Evolutionary conservation across 1,284 basidiomycete species (phyloP).

Genomic region (Microbotryum saponariae): DNA sequence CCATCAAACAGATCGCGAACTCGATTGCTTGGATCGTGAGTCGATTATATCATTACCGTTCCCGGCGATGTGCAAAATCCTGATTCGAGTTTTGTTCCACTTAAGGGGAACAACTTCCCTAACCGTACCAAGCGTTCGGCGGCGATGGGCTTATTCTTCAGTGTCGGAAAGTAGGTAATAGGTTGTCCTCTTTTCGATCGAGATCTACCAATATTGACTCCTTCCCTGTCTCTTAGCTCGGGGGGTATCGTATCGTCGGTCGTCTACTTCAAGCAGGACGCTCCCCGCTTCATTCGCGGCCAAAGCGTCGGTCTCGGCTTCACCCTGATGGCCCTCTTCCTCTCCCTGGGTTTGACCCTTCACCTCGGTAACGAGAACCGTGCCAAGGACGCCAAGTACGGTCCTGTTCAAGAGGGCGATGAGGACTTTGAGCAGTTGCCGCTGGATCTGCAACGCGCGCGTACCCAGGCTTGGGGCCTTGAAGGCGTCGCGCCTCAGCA

Average conservation of each 20-base stretch:
- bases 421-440: conserved; percentile 33
- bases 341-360: conserved; percentile 39
- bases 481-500: conserved; percentile 42
- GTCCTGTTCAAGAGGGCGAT: conserved; percentile 33
- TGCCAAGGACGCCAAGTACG: conserved; percentile 41
- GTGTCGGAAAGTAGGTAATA: background rate
- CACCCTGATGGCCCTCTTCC: conserved; percentile 35
- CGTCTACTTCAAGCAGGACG: conserved; percentile 27
- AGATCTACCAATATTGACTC: conserved; percentile 39
- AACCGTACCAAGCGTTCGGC: conserved; percentile 37
- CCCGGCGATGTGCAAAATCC: conserved; percentile 38
- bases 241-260: conserved; percentile 46
- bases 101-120: conserved; percentile 3
- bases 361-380: conserved; percentile 41
- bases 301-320: conserved; percentile 43
- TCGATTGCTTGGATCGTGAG: conserved; percentile 42
- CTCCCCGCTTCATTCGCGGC: conserved; percentile 38
- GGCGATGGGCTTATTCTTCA: conserved; percentile 40
- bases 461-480: conserved; percentile 41
- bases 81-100: conserved; percentile 20
- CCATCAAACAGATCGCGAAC: conserved; percentile 35
- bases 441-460: conserved; percentile 33
- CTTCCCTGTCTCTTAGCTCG: conserved; percentile 40
- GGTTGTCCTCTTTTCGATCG: conserved; percentile 21
- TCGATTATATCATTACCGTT: too few relatives aligned